Conservation (phyloP, 441 rosid genomes). For the Adansonia rubrostipa region DNA sequence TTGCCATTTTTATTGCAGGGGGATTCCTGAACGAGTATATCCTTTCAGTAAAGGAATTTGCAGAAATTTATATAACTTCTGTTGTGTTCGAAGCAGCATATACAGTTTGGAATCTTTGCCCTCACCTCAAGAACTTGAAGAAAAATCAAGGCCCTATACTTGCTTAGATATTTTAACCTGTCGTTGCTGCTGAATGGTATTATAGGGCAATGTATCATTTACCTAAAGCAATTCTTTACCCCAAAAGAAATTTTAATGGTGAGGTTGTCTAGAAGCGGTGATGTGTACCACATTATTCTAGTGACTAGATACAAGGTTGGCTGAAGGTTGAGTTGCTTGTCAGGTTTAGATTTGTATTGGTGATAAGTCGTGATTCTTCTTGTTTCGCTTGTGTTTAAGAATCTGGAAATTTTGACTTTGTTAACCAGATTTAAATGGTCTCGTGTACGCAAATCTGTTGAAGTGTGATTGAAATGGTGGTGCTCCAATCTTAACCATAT, state of each 20-base stretch:
- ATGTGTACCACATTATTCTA: neutral
- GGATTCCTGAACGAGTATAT: conserved; percentile 47
- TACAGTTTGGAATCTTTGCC: conserved; percentile 72
- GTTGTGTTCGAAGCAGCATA: conserved; percentile 51
- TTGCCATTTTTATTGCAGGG: conserved; percentile 15
- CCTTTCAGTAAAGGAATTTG: conserved; percentile 90
- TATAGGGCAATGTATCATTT: conserved; percentile 4
- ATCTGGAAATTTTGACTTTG: conserved; percentile 1
- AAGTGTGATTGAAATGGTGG: too few relatives aligned
- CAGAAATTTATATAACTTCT: conserved; percentile 65
- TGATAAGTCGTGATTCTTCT: neutral
- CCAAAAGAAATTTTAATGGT: too few relatives aligned
- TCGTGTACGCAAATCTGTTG: neutral
- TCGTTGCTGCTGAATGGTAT: conserved; percentile 81
- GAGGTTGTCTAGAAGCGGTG: neutral
- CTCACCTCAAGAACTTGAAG: conserved; percentile 66
- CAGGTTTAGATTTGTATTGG: neutral
- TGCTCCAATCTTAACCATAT: too few relatives aligned
- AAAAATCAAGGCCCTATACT: conserved; percentile 69
- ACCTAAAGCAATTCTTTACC: neutral
- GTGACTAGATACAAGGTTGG: neutral
- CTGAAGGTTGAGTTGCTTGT: neutral
- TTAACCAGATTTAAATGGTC: neutral
- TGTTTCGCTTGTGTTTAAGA: neutral
- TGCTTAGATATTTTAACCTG: conserved; percentile 75